Evolutionary conservation across 2,329 filamentous ascomycete species (phyloP).

Genomic region (Nigrospora oryzae): DNA sequence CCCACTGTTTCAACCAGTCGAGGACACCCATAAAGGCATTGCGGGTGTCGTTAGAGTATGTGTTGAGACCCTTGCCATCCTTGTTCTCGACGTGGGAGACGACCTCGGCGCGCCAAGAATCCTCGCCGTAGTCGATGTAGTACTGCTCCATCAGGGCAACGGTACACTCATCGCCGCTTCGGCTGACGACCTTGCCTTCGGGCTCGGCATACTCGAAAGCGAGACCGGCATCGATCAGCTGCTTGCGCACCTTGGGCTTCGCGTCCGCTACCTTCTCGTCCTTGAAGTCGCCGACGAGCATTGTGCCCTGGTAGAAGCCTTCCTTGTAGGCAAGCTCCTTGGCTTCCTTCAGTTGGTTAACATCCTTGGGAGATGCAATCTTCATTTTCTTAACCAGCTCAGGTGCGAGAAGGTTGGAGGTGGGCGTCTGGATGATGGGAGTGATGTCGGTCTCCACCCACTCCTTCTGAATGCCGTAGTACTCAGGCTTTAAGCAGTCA

Average conservation of each 20-base stretch:
- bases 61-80: constrained; percentile 63
- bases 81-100: constrained; percentile 63
- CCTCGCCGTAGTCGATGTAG: constrained; percentile 95
- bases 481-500: constrained; percentile 46
- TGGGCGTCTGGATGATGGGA: constrained; percentile 83
- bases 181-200: constrained; percentile 78
- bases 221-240: constrained; percentile 66
- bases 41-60: constrained; percentile 69
- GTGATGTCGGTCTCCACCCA: constrained; percentile 89
- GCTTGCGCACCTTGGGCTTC: constrained; percentile 75
- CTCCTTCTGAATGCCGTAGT: constrained; percentile 92
- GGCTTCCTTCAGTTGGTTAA: constrained; percentile 81
- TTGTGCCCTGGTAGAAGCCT: constrained; percentile 89
- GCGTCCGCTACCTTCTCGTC: constrained; percentile 80
- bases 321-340: constrained; percentile 97
- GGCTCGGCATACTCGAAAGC: constrained; percentile 94
- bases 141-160: constrained; percentile 92
- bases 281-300: constrained; percentile 81
- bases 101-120: constrained; percentile 72
- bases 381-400: constrained; percentile 85
- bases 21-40: constrained; percentile 78
- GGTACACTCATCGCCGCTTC: constrained; percentile 88
- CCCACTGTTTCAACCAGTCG: constrained; percentile 93
- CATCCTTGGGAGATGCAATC: constrained; percentile 93
- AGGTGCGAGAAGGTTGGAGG: constrained; percentile 74